Base-by-base conservation (phyloP, 345 rosid genomes). In the Combretum micranthum region DNA sequence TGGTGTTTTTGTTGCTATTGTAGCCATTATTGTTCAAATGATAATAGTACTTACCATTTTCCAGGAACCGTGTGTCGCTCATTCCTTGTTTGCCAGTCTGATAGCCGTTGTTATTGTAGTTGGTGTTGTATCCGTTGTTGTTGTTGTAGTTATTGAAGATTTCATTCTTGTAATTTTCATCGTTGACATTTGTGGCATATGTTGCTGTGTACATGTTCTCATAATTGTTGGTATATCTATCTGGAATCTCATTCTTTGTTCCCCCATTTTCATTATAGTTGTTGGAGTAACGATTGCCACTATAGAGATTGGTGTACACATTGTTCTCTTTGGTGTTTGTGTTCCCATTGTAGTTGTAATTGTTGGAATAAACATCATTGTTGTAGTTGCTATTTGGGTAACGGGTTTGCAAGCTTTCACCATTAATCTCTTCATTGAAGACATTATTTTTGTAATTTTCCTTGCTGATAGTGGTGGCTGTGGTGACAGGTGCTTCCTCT, bases 371-470 rank as follows among this genome's bases (percentile, higher is more conserved):
- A 13, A 53, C 68, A 25, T 56, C 61, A 46, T 49, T 47, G 44
- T 57, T 50, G 42, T 63, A 53, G 52, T 57, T 42, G 22, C 56
- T 56, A 50, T 64, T 37, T 20, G 60, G 59, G 46, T 73, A 15
- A 62, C 64, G 53, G 60, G 57, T 55, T 47, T 52, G 46, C 8
- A 44, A 55, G 66, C 61, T 80, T 18, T 64, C 67, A 14, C 63
- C 61, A n/a, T 65, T 72, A 47, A 83, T 73, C 37, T 70, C 76
- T 42, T 75, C 83, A 44, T 70, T 60, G 26, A 68, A 11, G 15
- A 66, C 64, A 43, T 72, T 60, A 14, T 70, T 68, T 1, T 77
- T 72, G 43, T 61, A 49, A 52, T 51, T 1, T 48, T 53, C 48
- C 11, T 13, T 16, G 14, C 58, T 19, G 46, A 80, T 62, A 52